Evolutionary conservation across 768 basidiomycete genomes (phyloP), one percentile per base, ranked within the genome.

Genomic region (Rhodosporidiobolus sp.): DNA sequence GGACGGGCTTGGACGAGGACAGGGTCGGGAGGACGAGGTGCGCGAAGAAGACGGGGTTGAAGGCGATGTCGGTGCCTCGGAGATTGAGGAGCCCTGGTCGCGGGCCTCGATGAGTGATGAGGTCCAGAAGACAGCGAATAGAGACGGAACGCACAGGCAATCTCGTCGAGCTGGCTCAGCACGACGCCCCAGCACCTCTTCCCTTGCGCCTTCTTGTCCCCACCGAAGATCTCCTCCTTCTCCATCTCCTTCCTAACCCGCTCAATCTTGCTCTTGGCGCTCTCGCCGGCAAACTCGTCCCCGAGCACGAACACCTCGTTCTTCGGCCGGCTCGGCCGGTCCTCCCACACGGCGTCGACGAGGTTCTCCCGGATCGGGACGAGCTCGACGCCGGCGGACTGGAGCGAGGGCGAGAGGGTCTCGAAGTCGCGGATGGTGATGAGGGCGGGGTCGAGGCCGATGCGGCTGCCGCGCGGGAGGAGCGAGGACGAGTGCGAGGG

Each of bases 161-260:
- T 87, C 80, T 98, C 95, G 80, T 98, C 95, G 30, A 98, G 86
- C 85, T 89, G 88, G n/a, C 85, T 89, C 8, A 97, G 86, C 1
- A 95, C 88, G 53, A 91, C 80, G 3, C 90, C 92, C 30, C 79
- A 77, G n/a, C 77, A 79, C 54, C 81, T 79, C 49, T 64, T 67
- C 22, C 49, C 66, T 30, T 54, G 85, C n/a, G 82, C 83, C 30
- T 87, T 72, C 45, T 38, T 34, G 50, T 72, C 71, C 5, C 55
- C 48, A 24, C 63, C 66, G 20, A 58, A 72, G 17, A 72, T 38
- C 22, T 64, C 85, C 77, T 87, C 85, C 74, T 87, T 87, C 66
- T 79, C 77, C 65, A 95, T 75, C 71, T 89, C 88, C 67, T 87
- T 85, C 46, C 92, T 85, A 10, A 92, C 81, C 28, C 83, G 82